Conservation (phyloP, 1,139 yeast genomes). For the Protomyces arabidopsidicola region DNA sequence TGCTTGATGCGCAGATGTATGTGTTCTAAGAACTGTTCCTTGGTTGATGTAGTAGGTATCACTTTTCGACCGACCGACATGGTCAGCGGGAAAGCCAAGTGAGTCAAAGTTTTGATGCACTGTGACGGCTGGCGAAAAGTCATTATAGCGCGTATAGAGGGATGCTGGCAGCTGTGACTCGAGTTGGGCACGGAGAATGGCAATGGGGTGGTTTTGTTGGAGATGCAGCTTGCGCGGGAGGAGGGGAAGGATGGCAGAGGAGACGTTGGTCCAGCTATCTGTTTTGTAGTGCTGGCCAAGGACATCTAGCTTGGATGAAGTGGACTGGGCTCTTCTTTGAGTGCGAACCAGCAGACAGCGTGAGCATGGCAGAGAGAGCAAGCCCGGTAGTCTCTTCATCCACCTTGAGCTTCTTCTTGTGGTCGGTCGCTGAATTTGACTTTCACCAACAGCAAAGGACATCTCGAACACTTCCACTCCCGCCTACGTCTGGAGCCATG, state of each 20-base stretch:
- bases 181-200: constrained; percentile 70
- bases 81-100: constrained; percentile 84
- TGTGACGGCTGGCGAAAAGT: constrained; percentile 78
- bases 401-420: neutral
- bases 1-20: constrained; percentile 90
- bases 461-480: no score
- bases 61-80: constrained; percentile 87
- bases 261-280: constrained; percentile 83
- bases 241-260: constrained; percentile 63
- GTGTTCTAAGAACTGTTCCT: constrained; percentile 71
- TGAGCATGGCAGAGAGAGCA: neutral
- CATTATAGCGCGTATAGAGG: constrained; percentile 67
- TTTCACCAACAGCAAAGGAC: no score
- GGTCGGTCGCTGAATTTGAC: no score
- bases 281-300: constrained; percentile 53
- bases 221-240: constrained; percentile 72
- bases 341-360: neutral
- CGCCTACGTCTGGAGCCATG: neutral
- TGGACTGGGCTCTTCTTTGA: neutral
- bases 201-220: constrained; percentile 77
- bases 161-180: constrained; percentile 52
- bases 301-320: constrained; percentile 35
- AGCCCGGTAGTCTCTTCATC: neutral
- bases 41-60: constrained; percentile 88
- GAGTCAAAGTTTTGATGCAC: constrained; percentile 83